Percentiles rank a stretch among this genome's conserved stretches.
These are phyloP conservation scores for Trichoderma koningii DNA, from an alignment of 2,329 filamentous ascomycete genomes.

Conservation along the genomic window DNA sequence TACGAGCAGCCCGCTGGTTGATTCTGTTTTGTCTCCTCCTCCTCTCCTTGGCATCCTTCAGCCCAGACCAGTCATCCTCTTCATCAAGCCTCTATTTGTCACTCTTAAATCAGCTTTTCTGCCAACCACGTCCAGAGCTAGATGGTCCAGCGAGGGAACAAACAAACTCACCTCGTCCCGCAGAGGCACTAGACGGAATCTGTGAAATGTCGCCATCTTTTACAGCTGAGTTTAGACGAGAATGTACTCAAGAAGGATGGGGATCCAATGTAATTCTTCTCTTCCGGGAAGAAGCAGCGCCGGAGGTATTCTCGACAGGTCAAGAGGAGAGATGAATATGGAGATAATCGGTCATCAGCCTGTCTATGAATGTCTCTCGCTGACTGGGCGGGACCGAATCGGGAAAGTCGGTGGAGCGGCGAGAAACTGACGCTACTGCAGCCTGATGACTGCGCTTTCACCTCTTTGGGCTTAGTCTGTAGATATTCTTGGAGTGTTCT, in stretches of 20 bases:
- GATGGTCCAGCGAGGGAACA: neutral
- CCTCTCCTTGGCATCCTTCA: constrained; percentile 30
- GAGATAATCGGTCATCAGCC: constrained; percentile 9
- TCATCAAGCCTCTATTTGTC: constrained; percentile 16
- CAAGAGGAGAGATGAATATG: constrained; percentile 4
- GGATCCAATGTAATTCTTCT: neutral
- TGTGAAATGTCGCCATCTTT: constrained; percentile 31
- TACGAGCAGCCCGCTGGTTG: constrained; percentile 31
- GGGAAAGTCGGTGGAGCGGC: constrained; percentile 12
- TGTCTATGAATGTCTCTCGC: constrained; percentile 11
- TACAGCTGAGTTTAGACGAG: neutral
- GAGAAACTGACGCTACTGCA: constrained; percentile 14
- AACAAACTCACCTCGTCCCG: constrained; percentile 29
- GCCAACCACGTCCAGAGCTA: neutral
- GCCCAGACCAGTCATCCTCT: constrained; percentile 30
- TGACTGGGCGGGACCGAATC: constrained; percentile 16
- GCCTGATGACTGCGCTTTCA: constrained; percentile 7
- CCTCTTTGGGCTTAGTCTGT: neutral
- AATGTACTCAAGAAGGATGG: too few relatives aligned
- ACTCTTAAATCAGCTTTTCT: constrained; percentile 1
- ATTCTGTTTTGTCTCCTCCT: constrained; percentile 32
- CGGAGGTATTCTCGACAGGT: neutral
- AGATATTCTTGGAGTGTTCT: neutral
- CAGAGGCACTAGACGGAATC: constrained; percentile 31
- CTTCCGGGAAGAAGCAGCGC: neutral